Evolutionary conservation across 805 yeast species (phyloP).

Genomic region (Starmerella bombi): DNA sequence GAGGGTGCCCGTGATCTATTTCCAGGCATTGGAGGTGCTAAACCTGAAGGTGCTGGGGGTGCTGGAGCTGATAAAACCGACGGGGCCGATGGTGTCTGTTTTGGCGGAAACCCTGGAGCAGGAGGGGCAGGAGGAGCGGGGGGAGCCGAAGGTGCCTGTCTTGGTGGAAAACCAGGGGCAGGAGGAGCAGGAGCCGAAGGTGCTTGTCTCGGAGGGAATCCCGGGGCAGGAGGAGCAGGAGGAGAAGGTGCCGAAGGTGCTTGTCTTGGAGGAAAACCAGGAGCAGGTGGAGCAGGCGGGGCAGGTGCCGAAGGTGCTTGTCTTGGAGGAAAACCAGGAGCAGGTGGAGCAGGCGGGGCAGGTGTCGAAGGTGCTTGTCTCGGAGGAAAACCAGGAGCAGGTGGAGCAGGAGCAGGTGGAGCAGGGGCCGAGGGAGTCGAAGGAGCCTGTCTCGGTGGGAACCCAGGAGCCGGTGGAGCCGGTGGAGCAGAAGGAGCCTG

Average conservation of each 20-base stretch:
- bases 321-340: constrained; percentile 12
- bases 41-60: background rate
- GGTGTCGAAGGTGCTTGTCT: constrained; percentile 17
- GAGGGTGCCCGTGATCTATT: background rate
- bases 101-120: background rate
- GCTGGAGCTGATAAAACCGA: background rate
- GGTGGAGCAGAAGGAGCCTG: constrained; percentile 26
- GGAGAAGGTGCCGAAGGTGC: constrained; percentile 18
- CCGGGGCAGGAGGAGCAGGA: constrained; percentile 1
- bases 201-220: constrained; percentile 2
- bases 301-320: constrained; percentile 21
- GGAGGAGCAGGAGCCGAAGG: constrained; percentile 14
- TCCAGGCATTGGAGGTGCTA: background rate
- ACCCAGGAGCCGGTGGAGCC: constrained; percentile 9
- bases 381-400: background rate
- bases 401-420: constrained; percentile 1
- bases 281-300: constrained; percentile 5
- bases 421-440: constrained; percentile 2
- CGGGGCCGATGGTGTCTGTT: constrained; percentile 5
- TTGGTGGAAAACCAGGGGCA: background rate
- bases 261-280: constrained; percentile 4
- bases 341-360: constrained; percentile 4
- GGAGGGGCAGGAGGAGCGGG: constrained; percentile 3
- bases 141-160: constrained; percentile 18
- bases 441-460: background rate